Evolutionary conservation across 2,329 filamentous ascomycete species (phyloP).

Genomic region (Aspergillus sergii): DNA sequence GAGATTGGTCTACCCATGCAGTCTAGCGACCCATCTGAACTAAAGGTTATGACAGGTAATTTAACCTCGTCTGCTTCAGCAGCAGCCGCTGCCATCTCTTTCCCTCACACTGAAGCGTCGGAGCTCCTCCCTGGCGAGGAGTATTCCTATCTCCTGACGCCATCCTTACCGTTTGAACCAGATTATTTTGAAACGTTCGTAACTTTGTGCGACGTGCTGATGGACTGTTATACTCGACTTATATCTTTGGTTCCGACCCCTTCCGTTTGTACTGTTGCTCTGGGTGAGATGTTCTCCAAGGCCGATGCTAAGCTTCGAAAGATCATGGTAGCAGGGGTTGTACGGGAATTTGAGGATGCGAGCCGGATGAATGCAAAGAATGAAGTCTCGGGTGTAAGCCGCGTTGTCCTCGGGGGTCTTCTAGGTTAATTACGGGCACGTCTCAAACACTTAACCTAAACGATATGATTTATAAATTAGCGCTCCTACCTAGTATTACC

Average conservation of each 20-base stretch:
- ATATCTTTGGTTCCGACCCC: slow-evolving; percentile 74
- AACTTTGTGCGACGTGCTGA: slow-evolving; percentile 90
- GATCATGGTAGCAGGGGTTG: slow-evolving; percentile 81
- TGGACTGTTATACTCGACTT: slow-evolving; percentile 85
- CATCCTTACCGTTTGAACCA: slow-evolving; percentile 88
- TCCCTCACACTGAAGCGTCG: slow-evolving; percentile 51
- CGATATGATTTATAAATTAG: neutral
- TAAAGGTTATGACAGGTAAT: slow-evolving; percentile 48
- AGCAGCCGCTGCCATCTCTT: slow-evolving; percentile 42
- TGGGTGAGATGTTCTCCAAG: slow-evolving; percentile 88
- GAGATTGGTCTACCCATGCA: slow-evolving; percentile 61
- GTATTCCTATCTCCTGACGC: slow-evolving; percentile 87
- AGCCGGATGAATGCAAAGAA: slow-evolving; percentile 74
- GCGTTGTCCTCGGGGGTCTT: slow-evolving; percentile 84
- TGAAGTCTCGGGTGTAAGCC: slow-evolving; percentile 83
- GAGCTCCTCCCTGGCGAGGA: slow-evolving; percentile 80
- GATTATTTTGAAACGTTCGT: slow-evolving; percentile 97
- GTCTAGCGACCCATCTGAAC: slow-evolving; percentile 50
- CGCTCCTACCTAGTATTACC: neutral
- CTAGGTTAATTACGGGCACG: slow-evolving; percentile 51
- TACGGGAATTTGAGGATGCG: slow-evolving; percentile 91
- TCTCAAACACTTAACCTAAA: neutral
- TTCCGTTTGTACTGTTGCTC: slow-evolving; percentile 66
- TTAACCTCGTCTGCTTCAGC: slow-evolving; percentile 39
- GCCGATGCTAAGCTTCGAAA: slow-evolving; percentile 84